Base-by-base conservation (phyloP, 108 stramenopile species). In the Conticribra guillardii region DNA sequence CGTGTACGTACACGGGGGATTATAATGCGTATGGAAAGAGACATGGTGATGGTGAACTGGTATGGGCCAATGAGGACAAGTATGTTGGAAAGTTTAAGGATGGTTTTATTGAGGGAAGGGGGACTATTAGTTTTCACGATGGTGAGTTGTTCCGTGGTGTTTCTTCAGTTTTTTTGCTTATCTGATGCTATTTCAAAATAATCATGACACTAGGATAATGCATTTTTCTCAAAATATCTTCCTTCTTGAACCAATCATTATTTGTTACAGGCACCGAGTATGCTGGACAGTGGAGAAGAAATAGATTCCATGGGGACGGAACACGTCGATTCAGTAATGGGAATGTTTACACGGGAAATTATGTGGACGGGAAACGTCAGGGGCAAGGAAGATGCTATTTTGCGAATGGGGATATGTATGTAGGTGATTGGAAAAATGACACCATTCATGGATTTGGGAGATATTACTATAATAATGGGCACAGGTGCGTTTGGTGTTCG, bases 331-430 rank as follows among this genome's bases (percentile, higher is more conserved):
- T 84, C 44, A 69, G 71, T 2, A 87, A 87, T 67, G 86, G 84
- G n/a, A 82, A 87, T 68, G 70, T 87, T 3, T 87, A 87, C 54
- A 72, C 28, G 16, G 86, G 86, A 0, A 49, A 62, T 2, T 87
- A 84, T 55, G 47, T 41, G 8, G 21, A 73, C 22, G 86, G 86
- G 11, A 71, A 79, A 57, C 60, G 86, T 17, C 62, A 79, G 11
- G 89, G 89, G n/a, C 33, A 81, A 3, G 89, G 89, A 8, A 67
- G 58, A 19, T 80, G 81, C 27, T 75, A 80, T 49, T 87, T 82
- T 70, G 83, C 85, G 29, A 86, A 86, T 45, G 85, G 87, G 29
- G 84, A 88, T 48, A 63, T 78, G 56, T 88, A 85, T 45, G 71
- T 70, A 0, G 87, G 87, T 21, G 67, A 70, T 27, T 85, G 82